phyloP scores from a whole-genome alignment of 441 rosid species.

The Mallotus repandus region DNA sequence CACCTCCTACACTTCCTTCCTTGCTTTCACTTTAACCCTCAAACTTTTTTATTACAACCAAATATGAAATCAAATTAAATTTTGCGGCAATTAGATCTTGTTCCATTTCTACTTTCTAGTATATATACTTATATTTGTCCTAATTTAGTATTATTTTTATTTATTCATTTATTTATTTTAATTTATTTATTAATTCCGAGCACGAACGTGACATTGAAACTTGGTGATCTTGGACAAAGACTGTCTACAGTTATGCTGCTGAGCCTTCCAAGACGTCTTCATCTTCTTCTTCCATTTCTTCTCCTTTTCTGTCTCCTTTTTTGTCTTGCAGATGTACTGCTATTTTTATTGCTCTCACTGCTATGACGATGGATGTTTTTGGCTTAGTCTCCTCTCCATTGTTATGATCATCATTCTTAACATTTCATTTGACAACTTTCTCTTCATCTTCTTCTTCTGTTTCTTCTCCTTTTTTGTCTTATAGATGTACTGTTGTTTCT shows the following conservation, averaged over 20 bases:
- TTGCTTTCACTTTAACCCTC: too few relatives aligned
- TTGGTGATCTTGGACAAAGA: constrained; percentile 55
- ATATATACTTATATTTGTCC: too few relatives aligned
- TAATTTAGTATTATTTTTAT: too few relatives aligned
- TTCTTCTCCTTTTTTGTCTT: constrained; percentile 10
- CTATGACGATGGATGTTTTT: neutral
- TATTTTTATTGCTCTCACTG: neutral
- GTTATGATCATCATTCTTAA: constrained; percentile 5
- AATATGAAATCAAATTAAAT: too few relatives aligned
- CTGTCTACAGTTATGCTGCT: constrained; percentile 23
- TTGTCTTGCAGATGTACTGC: neutral
- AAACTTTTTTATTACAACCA: too few relatives aligned
- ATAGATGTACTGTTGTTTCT: neutral
- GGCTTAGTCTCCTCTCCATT: constrained; percentile 5
- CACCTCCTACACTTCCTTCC: too few relatives aligned
- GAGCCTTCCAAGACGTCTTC: constrained; percentile 29
- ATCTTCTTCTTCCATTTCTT: constrained; percentile 5
- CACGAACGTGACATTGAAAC: constrained; percentile 38
- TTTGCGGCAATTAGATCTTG: too few relatives aligned
- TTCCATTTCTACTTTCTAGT: too few relatives aligned
- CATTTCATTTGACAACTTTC: neutral
- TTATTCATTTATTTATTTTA: too few relatives aligned
- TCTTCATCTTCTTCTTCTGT: constrained; percentile 16
- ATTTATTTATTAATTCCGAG: too few relatives aligned
- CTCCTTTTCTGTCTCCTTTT: neutral